Percentiles rank a stretch among this genome's conserved stretches.
Conservation (phyloP, 805 yeast genomes). For the Saccharomycopsis sp. region DNA sequence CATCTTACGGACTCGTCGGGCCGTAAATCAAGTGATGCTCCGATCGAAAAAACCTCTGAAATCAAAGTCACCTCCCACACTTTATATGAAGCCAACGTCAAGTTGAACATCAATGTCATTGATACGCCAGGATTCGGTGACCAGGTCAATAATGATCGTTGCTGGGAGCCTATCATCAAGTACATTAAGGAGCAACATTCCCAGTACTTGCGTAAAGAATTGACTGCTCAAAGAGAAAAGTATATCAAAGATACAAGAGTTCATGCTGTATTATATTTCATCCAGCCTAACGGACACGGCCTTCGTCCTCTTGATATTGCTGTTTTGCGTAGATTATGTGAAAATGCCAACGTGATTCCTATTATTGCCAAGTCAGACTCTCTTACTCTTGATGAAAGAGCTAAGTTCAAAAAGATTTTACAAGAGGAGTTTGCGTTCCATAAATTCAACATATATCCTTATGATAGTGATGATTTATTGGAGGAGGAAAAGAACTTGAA, state of each 20-base stretch:
- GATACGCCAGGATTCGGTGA: constrained; percentile 99
- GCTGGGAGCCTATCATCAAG: constrained; percentile 95
- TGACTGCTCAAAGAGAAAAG: constrained; percentile 88
- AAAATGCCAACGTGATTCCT: constrained; percentile 90
- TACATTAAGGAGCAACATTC: constrained; percentile 95
- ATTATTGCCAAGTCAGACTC: constrained; percentile 92
- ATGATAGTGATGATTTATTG: constrained; percentile 60
- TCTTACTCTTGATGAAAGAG: constrained; percentile 78
- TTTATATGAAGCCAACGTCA: constrained; percentile 80
- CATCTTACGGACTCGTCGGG: constrained; percentile 72
- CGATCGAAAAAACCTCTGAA: constrained; percentile 81
- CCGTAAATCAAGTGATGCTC: constrained; percentile 58
- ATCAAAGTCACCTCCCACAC: constrained; percentile 65
- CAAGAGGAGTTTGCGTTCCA: constrained; percentile 72
- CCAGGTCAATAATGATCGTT: constrained; percentile 88
- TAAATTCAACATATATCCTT: constrained; percentile 78
- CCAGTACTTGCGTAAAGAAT: constrained; percentile 82
- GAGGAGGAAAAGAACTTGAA: constrained; percentile 71
- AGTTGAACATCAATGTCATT: constrained; percentile 76
- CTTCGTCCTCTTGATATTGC: constrained; percentile 76
- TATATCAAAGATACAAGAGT: constrained; percentile 81
- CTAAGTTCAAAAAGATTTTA: constrained; percentile 64
- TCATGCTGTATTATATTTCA: constrained; percentile 86
- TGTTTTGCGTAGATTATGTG: constrained; percentile 76
- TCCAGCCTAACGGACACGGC: constrained; percentile 85